phyloP scores from a whole-genome alignment of 495 filamentous ascomycete species.

The Thermothielavioides terrestris region DNA sequence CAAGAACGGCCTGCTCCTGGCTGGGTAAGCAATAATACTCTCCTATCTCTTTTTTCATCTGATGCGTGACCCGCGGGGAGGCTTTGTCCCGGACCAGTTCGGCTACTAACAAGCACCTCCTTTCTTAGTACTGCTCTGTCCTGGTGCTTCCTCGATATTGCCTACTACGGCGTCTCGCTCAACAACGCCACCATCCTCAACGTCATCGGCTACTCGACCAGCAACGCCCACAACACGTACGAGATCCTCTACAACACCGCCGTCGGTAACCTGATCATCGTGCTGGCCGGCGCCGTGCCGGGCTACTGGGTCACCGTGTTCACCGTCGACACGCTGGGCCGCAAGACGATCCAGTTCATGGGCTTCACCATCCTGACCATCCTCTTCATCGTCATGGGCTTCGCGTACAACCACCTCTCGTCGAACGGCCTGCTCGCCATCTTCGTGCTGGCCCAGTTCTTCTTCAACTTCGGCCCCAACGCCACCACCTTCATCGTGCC shows the following conservation, averaged over 20 bases:
- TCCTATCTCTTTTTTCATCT: background rate
- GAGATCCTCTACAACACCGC: constrained; percentile 59
- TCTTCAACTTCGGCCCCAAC: constrained; percentile 65
- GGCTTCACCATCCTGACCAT: constrained; percentile 68
- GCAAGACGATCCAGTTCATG: constrained; percentile 69
- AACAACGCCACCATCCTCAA: constrained; percentile 63
- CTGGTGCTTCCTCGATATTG: constrained; percentile 58
- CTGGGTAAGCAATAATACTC: constrained; percentile 34
- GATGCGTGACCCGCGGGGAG: too few species aligned
- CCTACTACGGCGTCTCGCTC: constrained; percentile 66
- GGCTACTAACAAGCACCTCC: background rate
- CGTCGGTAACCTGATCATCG: constrained; percentile 65
- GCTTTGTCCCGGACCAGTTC: background rate
- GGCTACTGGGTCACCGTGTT: constrained; percentile 71
- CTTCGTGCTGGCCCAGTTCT: constrained; percentile 76
- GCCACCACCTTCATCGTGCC: constrained; percentile 86
- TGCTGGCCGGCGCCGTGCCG: constrained; percentile 65
- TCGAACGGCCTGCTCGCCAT: constrained; percentile 53
- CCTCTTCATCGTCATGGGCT: constrained; percentile 64
- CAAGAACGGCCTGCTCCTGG: constrained; percentile 59
- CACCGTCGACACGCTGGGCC: constrained; percentile 61
- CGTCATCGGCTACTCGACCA: constrained; percentile 58
- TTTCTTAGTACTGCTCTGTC: constrained; percentile 55
- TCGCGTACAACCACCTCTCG: constrained; percentile 50
- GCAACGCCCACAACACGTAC: constrained; percentile 48